Evolutionary conservation across 164 flowering plant genomes (phyloP), one percentile per base, ranked within the genome.

Genomic region (Stephania japonica): DNA sequence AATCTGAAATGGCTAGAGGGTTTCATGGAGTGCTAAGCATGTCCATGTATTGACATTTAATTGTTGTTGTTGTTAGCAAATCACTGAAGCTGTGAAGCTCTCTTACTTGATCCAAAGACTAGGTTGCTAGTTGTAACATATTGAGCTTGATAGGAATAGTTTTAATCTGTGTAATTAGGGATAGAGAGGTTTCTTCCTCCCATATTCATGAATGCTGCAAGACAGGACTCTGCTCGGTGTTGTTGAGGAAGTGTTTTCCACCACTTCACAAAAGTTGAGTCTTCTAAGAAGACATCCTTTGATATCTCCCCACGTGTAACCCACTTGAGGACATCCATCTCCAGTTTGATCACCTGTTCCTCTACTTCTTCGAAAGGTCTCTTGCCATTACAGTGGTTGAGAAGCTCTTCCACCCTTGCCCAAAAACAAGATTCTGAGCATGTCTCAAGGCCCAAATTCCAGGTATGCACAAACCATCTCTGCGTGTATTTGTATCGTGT

Each of bases 361-460:
- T 75, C 65, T 5, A 82, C 75, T 25, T 78, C 82, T 27, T 73
- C 81, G 71, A 78, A 82, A 5, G 62, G 1, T 62, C 25, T 73
- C 38, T 18, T 38, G n/a, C 59, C 72, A 18, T 42, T 42, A 42
- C 75, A 66, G 16, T 21, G 38, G 14, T 69, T 18, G 27, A 82
- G 64, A n/a, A 91, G 81, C 76, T 86, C 88, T 73, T 90, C 94
- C 3, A 91, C 85, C 80, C 80, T 85, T 1, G 94, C 94, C 94
- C 90, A 87, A 73, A 91, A 85, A 25, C 84, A 78, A 1, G 91
- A 87, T 70, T 86, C 93, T 0, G 78, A 78, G 75, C 66, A 68
- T 21, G 76, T 42, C 1, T 78, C 84, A 0, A 70, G 70, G 0
- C 42, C 9, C 78, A 65, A 67, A 49, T 62, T 73, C 6, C 71